A percentile compares a stretch with the other conserved stretches of the same genome.
Conservation (phyloP, 345 rosid species). For the Hevea brasiliensis region DNA sequence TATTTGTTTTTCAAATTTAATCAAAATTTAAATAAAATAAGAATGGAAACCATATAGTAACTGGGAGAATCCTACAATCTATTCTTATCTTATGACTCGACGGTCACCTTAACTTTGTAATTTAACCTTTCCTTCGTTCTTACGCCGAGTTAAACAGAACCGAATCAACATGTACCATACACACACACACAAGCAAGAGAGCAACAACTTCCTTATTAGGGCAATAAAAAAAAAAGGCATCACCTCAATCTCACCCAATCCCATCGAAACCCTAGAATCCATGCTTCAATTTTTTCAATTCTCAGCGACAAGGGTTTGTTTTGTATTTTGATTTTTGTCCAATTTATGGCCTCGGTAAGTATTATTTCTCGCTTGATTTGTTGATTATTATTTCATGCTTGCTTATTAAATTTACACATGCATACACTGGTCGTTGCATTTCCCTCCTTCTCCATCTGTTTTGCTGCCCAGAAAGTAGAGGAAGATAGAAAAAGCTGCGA, state of each 20-base stretch:
- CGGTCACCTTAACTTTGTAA: too few species aligned
- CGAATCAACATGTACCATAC: background rate
- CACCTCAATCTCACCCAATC: background rate
- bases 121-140: background rate
- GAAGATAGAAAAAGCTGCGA: background rate
- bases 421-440: background rate
- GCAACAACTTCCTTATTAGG: background rate
- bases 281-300: background rate
- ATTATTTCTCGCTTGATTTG: background rate
- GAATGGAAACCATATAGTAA: too few species aligned
- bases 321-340: background rate
- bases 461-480: background rate
- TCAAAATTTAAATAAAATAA: too few species aligned
- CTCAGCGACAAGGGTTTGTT: background rate
- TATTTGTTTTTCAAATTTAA: too few species aligned
- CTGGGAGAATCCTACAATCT: too few species aligned
- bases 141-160: background rate
- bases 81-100: too few species aligned
- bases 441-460: background rate
- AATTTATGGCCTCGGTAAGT: background rate
- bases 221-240: background rate
- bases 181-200: background rate
- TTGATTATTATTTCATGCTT: background rate
- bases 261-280: background rate
- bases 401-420: background rate